phyloP scores from a whole-genome alignment of 73 alveolate species.

The Effrenium voratum region DNA sequence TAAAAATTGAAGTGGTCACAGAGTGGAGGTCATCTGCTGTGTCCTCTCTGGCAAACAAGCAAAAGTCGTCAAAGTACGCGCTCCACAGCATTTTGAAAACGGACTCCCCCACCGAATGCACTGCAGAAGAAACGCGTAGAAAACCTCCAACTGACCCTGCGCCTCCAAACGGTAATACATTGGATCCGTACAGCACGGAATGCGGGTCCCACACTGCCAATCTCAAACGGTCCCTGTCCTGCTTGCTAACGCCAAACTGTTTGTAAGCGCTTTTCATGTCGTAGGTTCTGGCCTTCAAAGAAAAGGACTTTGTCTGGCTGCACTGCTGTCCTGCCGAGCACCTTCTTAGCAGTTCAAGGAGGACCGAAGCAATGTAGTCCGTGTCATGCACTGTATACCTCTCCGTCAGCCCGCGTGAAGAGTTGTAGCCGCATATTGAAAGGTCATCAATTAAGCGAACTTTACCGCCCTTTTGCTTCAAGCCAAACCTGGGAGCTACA shows the following conservation, averaged over 20 bases:
- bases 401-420: neutral
- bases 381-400: neutral
- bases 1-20: neutral
- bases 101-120: neutral
- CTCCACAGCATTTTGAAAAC: neutral
- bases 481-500: neutral
- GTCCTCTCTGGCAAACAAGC: neutral
- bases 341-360: neutral
- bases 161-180: constrained; percentile 1
- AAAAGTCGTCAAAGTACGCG: constrained; percentile 5
- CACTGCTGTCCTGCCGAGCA: neutral
- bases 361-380: neutral
- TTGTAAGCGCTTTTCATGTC: constrained; percentile 9
- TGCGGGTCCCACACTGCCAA: neutral
- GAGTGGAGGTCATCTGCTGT: neutral
- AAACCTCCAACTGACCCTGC: neutral
- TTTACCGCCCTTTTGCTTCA: neutral
- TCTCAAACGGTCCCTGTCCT: neutral
- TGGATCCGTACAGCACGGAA: neutral
- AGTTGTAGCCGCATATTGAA: neutral
- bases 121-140: neutral
- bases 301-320: too few species aligned
- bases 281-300: neutral
- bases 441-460: neutral
- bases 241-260: neutral